These are phyloP conservation scores for Achlya hypogyna DNA, from an alignment of 352 stramenopile species.

Conservation along the genomic window DNA sequence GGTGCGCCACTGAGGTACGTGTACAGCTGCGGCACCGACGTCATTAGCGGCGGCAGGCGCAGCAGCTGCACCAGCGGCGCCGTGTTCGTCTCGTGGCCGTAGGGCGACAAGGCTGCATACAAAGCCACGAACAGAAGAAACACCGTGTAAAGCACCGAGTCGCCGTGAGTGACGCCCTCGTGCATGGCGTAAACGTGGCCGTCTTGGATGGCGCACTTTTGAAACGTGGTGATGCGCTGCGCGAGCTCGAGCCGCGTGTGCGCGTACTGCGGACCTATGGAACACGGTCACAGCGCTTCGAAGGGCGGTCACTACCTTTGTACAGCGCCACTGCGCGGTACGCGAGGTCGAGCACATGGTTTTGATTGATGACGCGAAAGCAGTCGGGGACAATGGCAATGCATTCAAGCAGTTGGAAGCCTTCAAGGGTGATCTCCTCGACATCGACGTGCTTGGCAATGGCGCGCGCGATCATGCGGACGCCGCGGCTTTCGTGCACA, in stretches of 20 bases:
- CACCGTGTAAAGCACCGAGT: conserved; percentile 1
- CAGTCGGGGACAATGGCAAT: conserved; percentile 38
- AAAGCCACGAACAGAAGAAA: conserved; percentile 5
- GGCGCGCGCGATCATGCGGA: conserved; percentile 48
- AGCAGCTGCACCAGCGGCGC: neutral
- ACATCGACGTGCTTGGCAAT: conserved; percentile 60
- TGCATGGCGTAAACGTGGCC: conserved; percentile 21
- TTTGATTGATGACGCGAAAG: conserved; percentile 43
- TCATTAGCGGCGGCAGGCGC: neutral
- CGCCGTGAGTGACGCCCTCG: conserved; percentile 5
- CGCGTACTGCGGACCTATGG: conserved; percentile 40
- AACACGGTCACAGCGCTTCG: conserved; percentile 25
- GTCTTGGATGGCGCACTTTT: conserved; percentile 64
- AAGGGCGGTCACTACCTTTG: neutral
- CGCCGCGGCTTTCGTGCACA: conserved; percentile 43
- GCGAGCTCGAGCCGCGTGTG: conserved; percentile 63
- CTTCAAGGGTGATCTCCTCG: conserved; percentile 63
- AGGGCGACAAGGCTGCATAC: conserved; percentile 1
- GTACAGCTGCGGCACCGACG: neutral
- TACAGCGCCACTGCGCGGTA: conserved; percentile 39
- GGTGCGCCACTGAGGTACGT: conserved; percentile 16
- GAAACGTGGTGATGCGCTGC: conserved; percentile 44
- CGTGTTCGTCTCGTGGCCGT: neutral
- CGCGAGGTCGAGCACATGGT: conserved; percentile 58
- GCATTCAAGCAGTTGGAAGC: conserved; percentile 53